Percentiles rank a stretch among this genome's conserved stretches.
phyloP scores from a whole-genome alignment of 1,284 basidiomycete species.

The Fistulina hepatica region DNA sequence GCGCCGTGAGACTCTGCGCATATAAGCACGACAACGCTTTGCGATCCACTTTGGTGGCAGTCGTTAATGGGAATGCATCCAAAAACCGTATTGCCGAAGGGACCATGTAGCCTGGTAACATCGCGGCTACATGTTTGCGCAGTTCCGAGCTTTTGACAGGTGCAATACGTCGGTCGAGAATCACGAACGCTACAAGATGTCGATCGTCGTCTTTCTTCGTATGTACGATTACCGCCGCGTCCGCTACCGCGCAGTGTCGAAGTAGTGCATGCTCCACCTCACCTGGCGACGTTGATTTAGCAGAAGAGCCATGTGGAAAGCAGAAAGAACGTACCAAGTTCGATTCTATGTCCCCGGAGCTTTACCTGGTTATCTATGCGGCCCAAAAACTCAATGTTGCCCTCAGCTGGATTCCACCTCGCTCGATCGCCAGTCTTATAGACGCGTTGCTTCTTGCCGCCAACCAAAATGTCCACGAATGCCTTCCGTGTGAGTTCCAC shows the following conservation, averaged over 20 bases:
- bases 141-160: neutral
- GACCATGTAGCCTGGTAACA: conserved; percentile 1
- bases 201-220: neutral
- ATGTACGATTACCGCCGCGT: neutral
- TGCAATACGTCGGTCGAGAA: neutral
- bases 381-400: neutral
- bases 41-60: conserved; percentile 1
- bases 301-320: neutral
- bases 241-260: neutral
- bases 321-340: neutral
- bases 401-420: neutral
- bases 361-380: conserved; percentile 1
- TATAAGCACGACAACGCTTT: neutral
- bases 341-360: neutral
- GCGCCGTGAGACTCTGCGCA: neutral
- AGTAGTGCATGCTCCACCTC: neutral
- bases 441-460: neutral
- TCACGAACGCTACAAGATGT: neutral
- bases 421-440: conserved; percentile 1
- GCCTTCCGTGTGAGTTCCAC: neutral
- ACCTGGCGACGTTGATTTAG: neutral
- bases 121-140: neutral
- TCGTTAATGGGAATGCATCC: neutral
- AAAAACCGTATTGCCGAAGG: neutral
- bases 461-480: neutral